Base-by-base conservation (phyloP, 768 basidiomycete species). In the Pisolithus tinctorius region DNA sequence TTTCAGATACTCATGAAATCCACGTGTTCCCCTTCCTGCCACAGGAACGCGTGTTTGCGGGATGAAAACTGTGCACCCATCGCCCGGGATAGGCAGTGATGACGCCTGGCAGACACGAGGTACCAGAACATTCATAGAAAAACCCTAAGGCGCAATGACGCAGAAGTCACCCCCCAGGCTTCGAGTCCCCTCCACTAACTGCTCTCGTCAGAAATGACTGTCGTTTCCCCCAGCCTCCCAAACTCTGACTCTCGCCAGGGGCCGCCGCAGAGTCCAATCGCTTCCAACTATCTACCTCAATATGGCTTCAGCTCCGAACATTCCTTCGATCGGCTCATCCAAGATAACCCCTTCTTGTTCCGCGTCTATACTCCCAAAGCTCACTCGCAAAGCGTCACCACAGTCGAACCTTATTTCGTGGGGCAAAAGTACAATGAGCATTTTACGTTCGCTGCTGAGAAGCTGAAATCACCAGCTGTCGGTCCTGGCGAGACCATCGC, bases 301-400 rank as follows among this genome's bases (percentile, higher is more conserved):
- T 83, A 84, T 59, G 86, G 87, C 48, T 88, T 88, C 62, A 78
- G 81, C 40, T 62, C 77, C 40, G 79, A 84, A 56, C 68, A 77
- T 62, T 72, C 80, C 40, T 89, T 89, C 62, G 76, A 79, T 48
- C 70, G 68, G 34, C 77, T 90, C 41, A 67, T 83, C 56, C 69
- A 76, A 48, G 71, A 75, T 49, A 89, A 88, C 63, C 81, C 78
- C 31, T 88, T 87, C 68, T 76, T 90, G 59, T 90, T 86, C 72
- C 85, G 88, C 40, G 80, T 90, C 13, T 83, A 89, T 63, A 88
- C 86, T 34, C 87, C 87, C 27, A 86, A 81, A 61, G 74, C 77
- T 50, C 74, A 69, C 40, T 77, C 79, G 1, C 77, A 77, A 17
- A 75, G 76, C 57, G 69, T 72, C 59, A 79, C 81, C 60, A 68